Percentiles rank a stretch among this genome's conserved stretches.
Conservation (phyloP, 345 rosid species). For the Salix viminalis region DNA sequence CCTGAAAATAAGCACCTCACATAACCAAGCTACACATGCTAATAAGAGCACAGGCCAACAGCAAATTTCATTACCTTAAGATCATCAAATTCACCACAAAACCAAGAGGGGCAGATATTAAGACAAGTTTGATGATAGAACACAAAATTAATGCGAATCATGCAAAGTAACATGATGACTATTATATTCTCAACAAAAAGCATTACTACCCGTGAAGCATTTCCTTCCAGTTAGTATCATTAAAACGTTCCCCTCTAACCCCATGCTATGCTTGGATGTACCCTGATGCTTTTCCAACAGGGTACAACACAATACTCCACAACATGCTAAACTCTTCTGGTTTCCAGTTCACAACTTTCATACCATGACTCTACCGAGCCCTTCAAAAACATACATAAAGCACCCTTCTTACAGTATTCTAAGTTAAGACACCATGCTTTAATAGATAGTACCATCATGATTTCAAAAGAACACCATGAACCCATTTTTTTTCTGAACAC, state of each 20-base stretch:
- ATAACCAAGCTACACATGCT: background rate
- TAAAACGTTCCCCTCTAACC: background rate
- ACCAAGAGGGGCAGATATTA: background rate
- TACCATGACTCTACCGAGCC: background rate
- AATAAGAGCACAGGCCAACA: background rate
- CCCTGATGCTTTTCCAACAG: background rate
- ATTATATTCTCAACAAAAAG: background rate
- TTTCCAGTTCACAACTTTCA: background rate
- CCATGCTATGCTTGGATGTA: background rate
- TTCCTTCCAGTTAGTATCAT: background rate
- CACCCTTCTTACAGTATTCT: too few relatives aligned
- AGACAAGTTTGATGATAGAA: background rate
- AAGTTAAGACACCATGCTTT: background rate
- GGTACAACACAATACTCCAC: background rate
- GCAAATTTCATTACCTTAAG: background rate
- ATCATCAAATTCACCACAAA: background rate
- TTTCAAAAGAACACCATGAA: too few relatives aligned
- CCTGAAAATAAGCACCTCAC: slow-evolving; percentile 20
- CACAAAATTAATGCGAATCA: background rate
- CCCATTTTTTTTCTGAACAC: background rate
- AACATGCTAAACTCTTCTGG: background rate
- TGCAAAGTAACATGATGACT: background rate
- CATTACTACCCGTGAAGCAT: background rate
- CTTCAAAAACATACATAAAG: background rate
- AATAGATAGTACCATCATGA: background rate